Conservation (phyloP, 2,329 filamentous ascomycete species). For the Aspergillus versicolor region DNA sequence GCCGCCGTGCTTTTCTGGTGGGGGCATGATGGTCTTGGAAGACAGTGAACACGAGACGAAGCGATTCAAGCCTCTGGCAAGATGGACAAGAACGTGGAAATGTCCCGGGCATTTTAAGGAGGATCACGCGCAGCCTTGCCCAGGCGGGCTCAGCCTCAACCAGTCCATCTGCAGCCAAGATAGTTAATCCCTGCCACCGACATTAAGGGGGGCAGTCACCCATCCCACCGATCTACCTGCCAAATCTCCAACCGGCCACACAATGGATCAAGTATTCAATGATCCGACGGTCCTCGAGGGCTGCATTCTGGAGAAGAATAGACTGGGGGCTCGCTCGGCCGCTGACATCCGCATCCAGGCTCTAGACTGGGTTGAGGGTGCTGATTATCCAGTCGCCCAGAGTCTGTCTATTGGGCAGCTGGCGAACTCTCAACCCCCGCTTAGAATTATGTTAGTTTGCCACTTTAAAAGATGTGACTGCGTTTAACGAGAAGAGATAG, state of each 20-base stretch:
- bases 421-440: neutral
- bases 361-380: neutral
- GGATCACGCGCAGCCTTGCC: neutral
- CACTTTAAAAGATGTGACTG: neutral
- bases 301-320: neutral
- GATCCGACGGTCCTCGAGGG: neutral
- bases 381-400: neutral
- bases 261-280: neutral
- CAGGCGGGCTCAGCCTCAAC: neutral
- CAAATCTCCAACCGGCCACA: neutral
- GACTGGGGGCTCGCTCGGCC: neutral
- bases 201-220: neutral
- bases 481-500: neutral
- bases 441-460: neutral
- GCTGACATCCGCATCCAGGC: neutral
- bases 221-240: neutral
- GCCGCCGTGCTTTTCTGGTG: neutral
- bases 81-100: neutral
- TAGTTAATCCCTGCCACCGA: neutral
- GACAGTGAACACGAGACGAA: neutral
- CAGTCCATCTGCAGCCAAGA: neutral
- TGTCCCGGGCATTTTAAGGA: neutral
- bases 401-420: neutral
- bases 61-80: neutral
- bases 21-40: neutral